Conservation (phyloP, 805 yeast species). For the Jamesozyma lodderae region DNA sequence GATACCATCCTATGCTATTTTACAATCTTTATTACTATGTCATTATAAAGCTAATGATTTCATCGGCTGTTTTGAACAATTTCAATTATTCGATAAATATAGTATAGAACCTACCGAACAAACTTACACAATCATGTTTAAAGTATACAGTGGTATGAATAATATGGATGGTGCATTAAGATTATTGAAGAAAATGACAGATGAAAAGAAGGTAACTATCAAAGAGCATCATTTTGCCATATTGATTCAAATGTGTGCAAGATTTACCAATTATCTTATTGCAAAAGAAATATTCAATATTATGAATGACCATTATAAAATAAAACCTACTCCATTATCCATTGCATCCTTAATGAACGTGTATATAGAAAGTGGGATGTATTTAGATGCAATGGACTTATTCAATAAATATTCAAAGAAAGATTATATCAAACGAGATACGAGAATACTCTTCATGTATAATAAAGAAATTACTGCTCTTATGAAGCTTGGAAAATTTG, state of each 20-base stretch:
- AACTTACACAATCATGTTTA: constrained; percentile 24
- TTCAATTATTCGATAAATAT: constrained; percentile 25
- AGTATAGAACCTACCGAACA: constrained; percentile 21
- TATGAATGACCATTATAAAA: constrained; percentile 24
- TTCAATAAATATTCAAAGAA: constrained; percentile 15
- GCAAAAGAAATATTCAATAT: constrained; percentile 27
- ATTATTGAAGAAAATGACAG: constrained; percentile 24
- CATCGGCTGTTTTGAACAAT: constrained; percentile 22
- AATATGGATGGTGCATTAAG: constrained; percentile 28
- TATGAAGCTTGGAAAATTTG: constrained; percentile 10
- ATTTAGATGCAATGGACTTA: constrained; percentile 15
- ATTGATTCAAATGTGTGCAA: constrained; percentile 22
- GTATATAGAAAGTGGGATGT: constrained; percentile 16
- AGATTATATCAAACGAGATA: not conserved
- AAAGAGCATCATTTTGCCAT: constrained; percentile 22
- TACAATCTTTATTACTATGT: constrained; percentile 22
- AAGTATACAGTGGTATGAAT: constrained; percentile 18
- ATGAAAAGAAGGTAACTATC: constrained; percentile 9
- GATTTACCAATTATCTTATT: constrained; percentile 19
- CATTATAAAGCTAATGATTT: constrained; percentile 20
- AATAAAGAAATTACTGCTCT: constrained; percentile 20
- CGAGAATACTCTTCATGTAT: constrained; percentile 12
- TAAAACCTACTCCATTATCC: constrained; percentile 21
- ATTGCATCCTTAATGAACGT: constrained; percentile 24
- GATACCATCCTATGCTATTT: constrained; percentile 34